These are phyloP conservation scores for Tanacetum coccineum DNA, from an alignment of 129 eudicot species.

Conservation along the genomic window DNA sequence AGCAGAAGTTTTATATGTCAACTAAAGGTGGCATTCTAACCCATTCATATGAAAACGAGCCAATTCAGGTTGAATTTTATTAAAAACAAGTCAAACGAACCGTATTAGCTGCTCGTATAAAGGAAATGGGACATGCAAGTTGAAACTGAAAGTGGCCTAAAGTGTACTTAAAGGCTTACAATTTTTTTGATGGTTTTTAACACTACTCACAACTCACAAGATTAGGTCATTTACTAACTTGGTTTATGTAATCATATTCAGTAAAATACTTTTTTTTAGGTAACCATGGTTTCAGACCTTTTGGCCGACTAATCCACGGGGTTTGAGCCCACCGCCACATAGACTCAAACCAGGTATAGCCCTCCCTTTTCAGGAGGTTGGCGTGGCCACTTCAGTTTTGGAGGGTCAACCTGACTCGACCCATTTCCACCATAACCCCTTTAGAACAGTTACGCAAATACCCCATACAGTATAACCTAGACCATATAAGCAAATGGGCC, in stretches of 20 bases:
- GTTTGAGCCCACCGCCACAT: too few species aligned
- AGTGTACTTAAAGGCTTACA: neutral
- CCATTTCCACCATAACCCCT: too few species aligned
- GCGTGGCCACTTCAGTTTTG: too few species aligned
- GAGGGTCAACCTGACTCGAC: too few species aligned
- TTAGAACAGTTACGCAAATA: too few species aligned
- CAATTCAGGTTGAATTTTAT: neutral
- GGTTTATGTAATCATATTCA: neutral
- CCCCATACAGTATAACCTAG: too few species aligned
- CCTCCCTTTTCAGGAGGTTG: too few species aligned
- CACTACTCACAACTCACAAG: neutral
- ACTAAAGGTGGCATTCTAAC: neutral
- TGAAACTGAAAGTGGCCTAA: slow-evolving; percentile 3
- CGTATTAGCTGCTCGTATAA: neutral
- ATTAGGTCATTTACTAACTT: neutral
- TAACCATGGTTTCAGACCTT: too few species aligned
- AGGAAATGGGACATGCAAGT: neutral
- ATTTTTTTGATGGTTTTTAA: neutral
- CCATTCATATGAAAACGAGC: neutral
- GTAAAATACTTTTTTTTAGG: too few species aligned
- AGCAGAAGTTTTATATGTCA: neutral
- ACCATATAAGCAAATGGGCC: too few species aligned
- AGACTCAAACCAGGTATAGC: too few species aligned
- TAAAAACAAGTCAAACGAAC: neutral
- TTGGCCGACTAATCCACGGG: too few species aligned